Evolutionary conservation across 495 filamentous ascomycete genomes (phyloP), one percentile per base, ranked within the genome.

Genomic region (Penicillium odoratum): DNA sequence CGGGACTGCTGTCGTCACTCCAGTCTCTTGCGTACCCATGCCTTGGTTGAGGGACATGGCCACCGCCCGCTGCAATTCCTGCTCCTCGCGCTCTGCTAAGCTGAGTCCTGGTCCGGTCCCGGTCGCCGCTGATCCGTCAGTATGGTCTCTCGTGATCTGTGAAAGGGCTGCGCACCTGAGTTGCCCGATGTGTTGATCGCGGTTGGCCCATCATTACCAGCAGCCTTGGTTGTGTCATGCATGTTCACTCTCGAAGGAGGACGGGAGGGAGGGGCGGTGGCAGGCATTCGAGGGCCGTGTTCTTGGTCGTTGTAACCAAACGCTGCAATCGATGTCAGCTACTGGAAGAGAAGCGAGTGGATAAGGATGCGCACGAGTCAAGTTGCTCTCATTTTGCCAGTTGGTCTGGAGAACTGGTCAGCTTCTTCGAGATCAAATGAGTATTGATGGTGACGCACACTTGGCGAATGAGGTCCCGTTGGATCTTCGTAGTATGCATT

Each of bases 191-290:
- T 40, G 11, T 62, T 55, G 29, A 48, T 56, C n/a, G 57, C 49
- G 1, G 46, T 36, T 0, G 55, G 28, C 4, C 15, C 54, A n/a
- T 60, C 61, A 15, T 48, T 59, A 7, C 53, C 49, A 11, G 62
- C 40, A 11, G 51, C 47, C 42, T 64, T 48, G 5, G 60, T 57
- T 34, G 62, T 59, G 43, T 78, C 72, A 29, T 69, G 63, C 18
- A 71, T 82, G 60, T 84, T 86, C 5, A 82, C 74, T 68, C 86
- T 72, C 7, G 88, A 91, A 1, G 88, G 87, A 47, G 89, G 88
- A 50, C 88, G 84, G 10, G 89, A 86, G 0, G 85, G 85, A 47
- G 85, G 82, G 40, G 74, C 69, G 36, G 80, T 78, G 25, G 75
- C 64, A 30, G 75, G 66, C 5, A 70, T 67, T 50, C 76, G 69